These are phyloP conservation scores for Colletotrichum sp. DNA, from an alignment of 2,329 filamentous ascomycete species.

Conservation along the genomic window DNA sequence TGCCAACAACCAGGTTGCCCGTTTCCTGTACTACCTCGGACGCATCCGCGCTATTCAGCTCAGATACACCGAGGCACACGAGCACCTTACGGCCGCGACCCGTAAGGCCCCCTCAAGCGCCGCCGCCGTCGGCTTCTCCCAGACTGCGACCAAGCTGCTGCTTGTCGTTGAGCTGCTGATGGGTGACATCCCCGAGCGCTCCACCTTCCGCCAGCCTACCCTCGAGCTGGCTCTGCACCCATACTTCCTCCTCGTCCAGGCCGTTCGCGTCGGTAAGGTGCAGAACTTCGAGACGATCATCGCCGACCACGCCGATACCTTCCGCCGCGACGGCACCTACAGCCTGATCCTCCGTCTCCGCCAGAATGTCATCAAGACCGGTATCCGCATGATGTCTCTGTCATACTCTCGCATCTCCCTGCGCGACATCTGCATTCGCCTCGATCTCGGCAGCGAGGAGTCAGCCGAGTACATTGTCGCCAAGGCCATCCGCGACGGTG, in stretches of 20 bases:
- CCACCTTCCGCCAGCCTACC: conserved; percentile 87
- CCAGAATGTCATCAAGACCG: conserved; percentile 99
- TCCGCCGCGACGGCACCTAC: conserved; percentile 94
- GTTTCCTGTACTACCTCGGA: conserved; percentile 96
- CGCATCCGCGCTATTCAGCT: conserved; percentile 96
- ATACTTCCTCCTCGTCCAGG: conserved; percentile 92
- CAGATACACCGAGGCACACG: conserved; percentile 95
- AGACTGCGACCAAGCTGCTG: conserved; percentile 94
- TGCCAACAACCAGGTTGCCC: conserved; percentile 96
- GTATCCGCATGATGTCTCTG: conserved; percentile 98
- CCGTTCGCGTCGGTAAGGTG: conserved; percentile 94
- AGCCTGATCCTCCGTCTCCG: conserved; percentile 91
- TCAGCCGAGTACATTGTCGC: conserved; percentile 99
- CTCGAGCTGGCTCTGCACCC: conserved; percentile 89
- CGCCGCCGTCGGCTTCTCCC: conserved; percentile 92
- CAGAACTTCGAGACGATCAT: conserved; percentile 92
- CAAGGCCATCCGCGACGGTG: conserved; percentile 96
- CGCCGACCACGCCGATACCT: conserved; percentile 79
- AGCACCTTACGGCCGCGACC: conserved; percentile 90
- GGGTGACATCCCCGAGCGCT: conserved; percentile 97
- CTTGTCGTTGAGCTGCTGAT: conserved; percentile 96
- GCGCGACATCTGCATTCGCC: conserved; percentile 93
- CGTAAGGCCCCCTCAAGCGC: conserved; percentile 92
- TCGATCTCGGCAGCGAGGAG: conserved; percentile 94
- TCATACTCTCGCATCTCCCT: conserved; percentile 98